phyloP scores from a whole-genome alignment of 2,329 filamentous ascomycete genomes.

The Claviceps monticola region DNA sequence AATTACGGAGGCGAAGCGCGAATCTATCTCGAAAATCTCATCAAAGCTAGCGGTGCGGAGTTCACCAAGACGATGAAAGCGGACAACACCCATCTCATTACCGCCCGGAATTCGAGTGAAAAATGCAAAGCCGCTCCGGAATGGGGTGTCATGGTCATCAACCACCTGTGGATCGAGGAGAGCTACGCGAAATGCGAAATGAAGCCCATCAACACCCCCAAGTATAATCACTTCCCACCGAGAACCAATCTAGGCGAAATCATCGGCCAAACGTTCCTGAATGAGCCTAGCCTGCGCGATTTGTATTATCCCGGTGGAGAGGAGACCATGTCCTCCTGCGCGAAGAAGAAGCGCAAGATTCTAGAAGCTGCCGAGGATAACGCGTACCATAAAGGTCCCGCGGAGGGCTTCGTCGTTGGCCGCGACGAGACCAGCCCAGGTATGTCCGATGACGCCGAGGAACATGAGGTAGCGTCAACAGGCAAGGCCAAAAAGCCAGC shows the following conservation, averaged over 20 bases:
- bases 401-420: slow-evolving; percentile 32
- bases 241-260: slow-evolving; percentile 88
- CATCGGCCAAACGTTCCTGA: slow-evolving; percentile 75
- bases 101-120: slow-evolving; percentile 76
- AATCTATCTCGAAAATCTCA: slow-evolving; percentile 84
- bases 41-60: slow-evolving; percentile 68
- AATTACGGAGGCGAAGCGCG: slow-evolving; percentile 94
- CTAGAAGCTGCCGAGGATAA: slow-evolving; percentile 38
- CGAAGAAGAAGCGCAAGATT: slow-evolving; percentile 36
- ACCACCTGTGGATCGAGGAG: slow-evolving; percentile 95
- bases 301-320: slow-evolving; percentile 55
- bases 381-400: slow-evolving; percentile 30
- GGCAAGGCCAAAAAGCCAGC: slow-evolving; percentile 9
- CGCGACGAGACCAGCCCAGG: slow-evolving; percentile 28
- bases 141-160: slow-evolving; percentile 82
- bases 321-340: slow-evolving; percentile 26
- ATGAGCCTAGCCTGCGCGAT: slow-evolving; percentile 45
- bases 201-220: slow-evolving; percentile 55
- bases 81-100: slow-evolving; percentile 92
- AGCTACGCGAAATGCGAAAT: slow-evolving; percentile 82
- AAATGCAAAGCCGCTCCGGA: slow-evolving; percentile 87
- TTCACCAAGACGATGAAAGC: slow-evolving; percentile 93
- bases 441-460: slow-evolving; percentile 27
- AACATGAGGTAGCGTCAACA: slow-evolving; percentile 19
- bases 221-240: slow-evolving; percentile 75